Evolutionary conservation across 257 asterid genomes (phyloP).

Genomic region (Galeopsis tetrahit): DNA sequence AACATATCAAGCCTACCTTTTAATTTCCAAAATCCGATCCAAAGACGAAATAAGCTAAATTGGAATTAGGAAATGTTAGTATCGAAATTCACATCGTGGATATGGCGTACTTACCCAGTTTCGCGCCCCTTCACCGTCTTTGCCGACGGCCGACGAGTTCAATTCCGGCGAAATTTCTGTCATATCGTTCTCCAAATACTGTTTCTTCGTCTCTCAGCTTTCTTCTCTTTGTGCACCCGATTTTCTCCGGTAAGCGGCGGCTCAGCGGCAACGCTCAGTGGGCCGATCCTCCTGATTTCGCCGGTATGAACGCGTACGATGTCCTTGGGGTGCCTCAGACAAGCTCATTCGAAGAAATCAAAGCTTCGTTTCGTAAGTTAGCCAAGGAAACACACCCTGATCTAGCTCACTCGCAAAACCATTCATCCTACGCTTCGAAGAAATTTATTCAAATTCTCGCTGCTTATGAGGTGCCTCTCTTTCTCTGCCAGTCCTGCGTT

Average conservation of each 20-base stretch:
- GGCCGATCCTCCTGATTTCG: conserved; percentile 57
- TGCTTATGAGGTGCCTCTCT: conserved; percentile 76
- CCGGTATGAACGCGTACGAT: conserved; percentile 76
- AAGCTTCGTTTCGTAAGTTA: conserved; percentile 74
- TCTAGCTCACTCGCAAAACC: conserved; percentile 48
- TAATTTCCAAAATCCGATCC: no score
- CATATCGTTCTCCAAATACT: not conserved
- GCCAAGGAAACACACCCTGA: conserved; percentile 97
- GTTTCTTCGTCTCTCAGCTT: conserved; percentile 1
- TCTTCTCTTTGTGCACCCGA: conserved; percentile 24
- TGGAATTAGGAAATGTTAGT: not conserved
- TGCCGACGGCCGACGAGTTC: conserved; percentile 37
- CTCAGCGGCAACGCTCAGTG: conserved; percentile 59
- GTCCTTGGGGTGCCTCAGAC: conserved; percentile 70
- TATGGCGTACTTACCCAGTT: conserved; percentile 52
- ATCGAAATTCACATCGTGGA: not conserved
- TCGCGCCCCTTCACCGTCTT: conserved; percentile 35
- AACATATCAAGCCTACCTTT: no score
- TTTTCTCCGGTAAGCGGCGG: conserved; percentile 47
- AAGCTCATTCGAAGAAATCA: conserved; percentile 76
- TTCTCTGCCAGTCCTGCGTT: not conserved
- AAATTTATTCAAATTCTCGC: conserved; percentile 81
- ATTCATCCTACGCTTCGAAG: conserved; percentile 51
- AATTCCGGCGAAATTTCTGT: conserved; percentile 29
- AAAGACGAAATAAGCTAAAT: not conserved